Base-by-base conservation (phyloP, 1,284 basidiomycete species). In the Cutaneotrichosporon cyanovorans region DNA sequence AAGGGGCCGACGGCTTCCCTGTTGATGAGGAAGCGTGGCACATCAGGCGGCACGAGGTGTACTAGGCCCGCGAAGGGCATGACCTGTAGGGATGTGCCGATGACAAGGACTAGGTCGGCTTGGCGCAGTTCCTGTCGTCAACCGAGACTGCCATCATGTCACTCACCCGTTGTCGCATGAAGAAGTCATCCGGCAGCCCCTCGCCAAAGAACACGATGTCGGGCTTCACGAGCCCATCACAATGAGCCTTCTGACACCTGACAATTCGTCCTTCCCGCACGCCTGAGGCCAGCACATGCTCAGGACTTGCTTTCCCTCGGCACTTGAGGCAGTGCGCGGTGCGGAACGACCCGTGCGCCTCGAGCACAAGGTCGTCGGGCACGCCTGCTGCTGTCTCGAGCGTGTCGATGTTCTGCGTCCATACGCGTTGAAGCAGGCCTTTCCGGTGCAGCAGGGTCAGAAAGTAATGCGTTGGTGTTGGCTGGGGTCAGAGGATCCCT, bases 171-270 rank as follows among this genome's bases (percentile, higher is more conserved):
- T 34, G 32, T 5, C 11, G 11, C 8, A 34, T 15, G 52, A 74
- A 75, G 53, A 75, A 75, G 18, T 57, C 49, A 19, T 69, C 59
- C 1, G 74, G 74, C 19, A 75, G 49, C 5, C 68, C 69, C 72
- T 93, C 90, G 39, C 90, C 90, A 62, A 93, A 93, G 72, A 95
- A 92, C n/a, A 92, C 87, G 39, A 93, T 93, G 61, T 92, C 85
- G 4, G 89, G 90, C 69, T 92, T 92, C 32, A 90, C 83, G 30
- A 87, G 73, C 0, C 85, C 86, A 1, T 72, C 72, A 59, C 86
- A 89, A 8, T 6, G 15, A 4, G 45, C 40, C 15, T 47, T 41
- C 12, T 50, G 49, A 65, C 87, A 90, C 37, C 71, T 74, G 6
- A 87, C 81, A 30, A 87, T 80, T 47, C 77, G 67, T 25, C 80